Base-by-base conservation (phyloP, 768 basidiomycete genomes). In the Pholiota microspora region DNA sequence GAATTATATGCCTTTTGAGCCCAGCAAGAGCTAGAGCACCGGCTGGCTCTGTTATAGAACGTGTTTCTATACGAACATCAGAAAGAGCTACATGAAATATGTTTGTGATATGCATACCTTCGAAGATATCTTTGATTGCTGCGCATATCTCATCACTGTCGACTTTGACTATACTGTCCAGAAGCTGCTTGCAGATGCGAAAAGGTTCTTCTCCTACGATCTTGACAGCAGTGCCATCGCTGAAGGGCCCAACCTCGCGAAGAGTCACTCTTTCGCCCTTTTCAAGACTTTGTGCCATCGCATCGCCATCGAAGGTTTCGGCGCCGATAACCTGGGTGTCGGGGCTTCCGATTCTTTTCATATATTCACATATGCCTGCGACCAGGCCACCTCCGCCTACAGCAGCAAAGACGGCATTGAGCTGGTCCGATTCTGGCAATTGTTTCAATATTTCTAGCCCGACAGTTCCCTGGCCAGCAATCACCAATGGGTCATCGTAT, bases 81-180 rank as follows among this genome's bases (percentile, higher is more conserved):
- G 15, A 35, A 36, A 48, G 34, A 27, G 23, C 16, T 24, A 49
- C n/a, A 45, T 5, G 47, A 54, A 18, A 6, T 31, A 46, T 6
- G 57, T 36, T 5, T 25, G 15, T 49, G 18, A 15, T 31, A 25
- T 4, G n/a, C 75, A 55, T 57, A 92, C 96, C 96, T 76, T 98
- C 94, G 64, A 98, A 99, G 27, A 98, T 89, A 64, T 99, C 97
- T 73, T 98, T 98, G 74, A 98, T 98, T 4, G 94, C 94, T 6
- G 97, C 97, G 67, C 97, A 99, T 42, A 99, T 85, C 69, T 96
- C 96, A 66, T 99, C 97, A 59, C 97, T 98, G 66, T 91, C 84
- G 27, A 89, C 92, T 64, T 88, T 82, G 47, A 94, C 84, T 29
- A 98, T 72, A 2, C 82, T 85, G 61, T 98, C 94, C 16, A 98